Percentiles rank a stretch among this genome's conserved stretches.
phyloP scores from a whole-genome alignment of 768 basidiomycete species.

The Trametes cingulata region DNA sequence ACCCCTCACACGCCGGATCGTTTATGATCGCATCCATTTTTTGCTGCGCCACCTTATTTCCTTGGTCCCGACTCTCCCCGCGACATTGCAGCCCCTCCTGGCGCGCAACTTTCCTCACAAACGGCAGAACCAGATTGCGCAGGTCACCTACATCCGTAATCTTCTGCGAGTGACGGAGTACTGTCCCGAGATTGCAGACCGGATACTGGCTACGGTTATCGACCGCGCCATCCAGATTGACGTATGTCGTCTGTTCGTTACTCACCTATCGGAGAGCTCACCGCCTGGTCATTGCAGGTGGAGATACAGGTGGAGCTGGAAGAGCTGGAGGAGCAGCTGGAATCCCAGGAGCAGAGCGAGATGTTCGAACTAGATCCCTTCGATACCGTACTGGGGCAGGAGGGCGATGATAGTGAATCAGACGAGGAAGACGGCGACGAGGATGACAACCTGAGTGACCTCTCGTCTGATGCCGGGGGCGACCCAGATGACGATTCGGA shows the following conservation, averaged over 20 bases:
- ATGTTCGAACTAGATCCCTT: conserved; percentile 84
- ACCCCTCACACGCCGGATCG: conserved; percentile 76
- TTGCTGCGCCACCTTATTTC: conserved; percentile 86
- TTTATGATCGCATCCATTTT: conserved; percentile 85
- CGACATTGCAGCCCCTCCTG: conserved; percentile 83
- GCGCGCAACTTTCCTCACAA: conserved; percentile 91
- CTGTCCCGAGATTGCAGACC: conserved; percentile 84
- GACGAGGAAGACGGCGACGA: conserved; percentile 50
- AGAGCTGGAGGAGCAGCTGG: conserved; percentile 75
- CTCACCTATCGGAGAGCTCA: neutral
- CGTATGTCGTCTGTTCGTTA: conserved; percentile 47
- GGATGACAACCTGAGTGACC: conserved; percentile 61
- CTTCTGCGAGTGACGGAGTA: conserved; percentile 79
- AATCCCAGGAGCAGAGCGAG: conserved; percentile 47
- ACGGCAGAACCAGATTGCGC: conserved; percentile 74
- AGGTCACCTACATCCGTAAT: conserved; percentile 91
- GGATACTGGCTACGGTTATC: conserved; percentile 82
- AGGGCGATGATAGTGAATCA: conserved; percentile 58
- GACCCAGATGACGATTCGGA: conserved; percentile 44
- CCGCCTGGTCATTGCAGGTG: conserved; percentile 52
- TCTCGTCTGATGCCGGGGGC: conserved; percentile 70
- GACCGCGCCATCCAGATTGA: conserved; percentile 97
- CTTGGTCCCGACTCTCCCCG: conserved; percentile 88
- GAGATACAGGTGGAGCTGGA: conserved; percentile 97
- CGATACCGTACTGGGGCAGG: conserved; percentile 80